These are phyloP conservation scores for Marvania coccoides DNA, from an alignment of 139 green algal genomes.

Conservation along the genomic window DNA sequence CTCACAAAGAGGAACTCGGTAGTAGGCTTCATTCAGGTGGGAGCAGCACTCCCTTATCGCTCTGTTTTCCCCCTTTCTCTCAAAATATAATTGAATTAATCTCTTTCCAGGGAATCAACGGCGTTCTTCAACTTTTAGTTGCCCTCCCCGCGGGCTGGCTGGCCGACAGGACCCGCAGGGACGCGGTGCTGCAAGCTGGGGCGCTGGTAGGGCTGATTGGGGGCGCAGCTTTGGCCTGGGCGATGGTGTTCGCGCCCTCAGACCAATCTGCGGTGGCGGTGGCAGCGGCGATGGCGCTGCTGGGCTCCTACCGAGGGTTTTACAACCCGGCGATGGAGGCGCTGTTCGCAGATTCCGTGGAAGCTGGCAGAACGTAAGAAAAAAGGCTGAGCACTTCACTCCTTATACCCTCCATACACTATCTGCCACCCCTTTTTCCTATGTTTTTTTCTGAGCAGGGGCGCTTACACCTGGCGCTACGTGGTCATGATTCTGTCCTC, in stretches of 20 bases:
- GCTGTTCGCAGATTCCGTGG: slow-evolving; percentile 30
- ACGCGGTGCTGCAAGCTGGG: slow-evolving; percentile 21
- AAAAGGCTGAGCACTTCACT: background rate
- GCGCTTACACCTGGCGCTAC: slow-evolving; percentile 23
- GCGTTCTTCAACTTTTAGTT: slow-evolving; percentile 25
- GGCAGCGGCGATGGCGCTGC: slow-evolving; percentile 10
- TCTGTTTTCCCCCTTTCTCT: background rate
- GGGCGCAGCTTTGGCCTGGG: background rate
- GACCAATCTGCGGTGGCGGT: background rate
- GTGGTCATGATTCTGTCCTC: slow-evolving; percentile 10
- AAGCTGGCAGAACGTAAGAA: slow-evolving; percentile 8
- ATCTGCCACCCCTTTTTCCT: no score
- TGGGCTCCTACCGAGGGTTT: slow-evolving; percentile 4
- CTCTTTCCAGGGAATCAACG: slow-evolving; percentile 30
- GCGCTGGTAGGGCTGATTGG: slow-evolving; percentile 10
- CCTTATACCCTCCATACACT: background rate
- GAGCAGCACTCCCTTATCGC: background rate
- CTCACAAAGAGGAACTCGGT: slow-evolving; percentile 16
- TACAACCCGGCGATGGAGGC: slow-evolving; percentile 1
- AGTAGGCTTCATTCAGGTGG: slow-evolving; percentile 25
- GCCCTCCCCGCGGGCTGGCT: slow-evolving; percentile 29
- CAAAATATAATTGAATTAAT: background rate
- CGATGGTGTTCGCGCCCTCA: background rate
- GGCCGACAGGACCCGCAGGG: slow-evolving; percentile 21
- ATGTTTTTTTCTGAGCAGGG: slow-evolving; percentile 15